Evolutionary conservation across 2,329 filamentous ascomycete genomes (phyloP).

Genomic region (Monilinia polystroma): DNA sequence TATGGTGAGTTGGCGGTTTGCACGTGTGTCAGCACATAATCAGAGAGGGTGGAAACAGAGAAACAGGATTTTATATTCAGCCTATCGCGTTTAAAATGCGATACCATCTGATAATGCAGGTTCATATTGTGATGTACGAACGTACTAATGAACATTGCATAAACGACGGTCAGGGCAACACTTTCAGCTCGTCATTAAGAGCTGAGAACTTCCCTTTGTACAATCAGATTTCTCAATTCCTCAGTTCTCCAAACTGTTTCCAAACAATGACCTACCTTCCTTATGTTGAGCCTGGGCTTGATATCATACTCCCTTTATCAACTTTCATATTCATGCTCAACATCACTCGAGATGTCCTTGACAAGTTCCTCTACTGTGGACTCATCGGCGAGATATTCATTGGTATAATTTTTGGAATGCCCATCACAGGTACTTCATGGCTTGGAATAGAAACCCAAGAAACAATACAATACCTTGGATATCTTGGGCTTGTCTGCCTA

Average conservation of each 20-base stretch:
- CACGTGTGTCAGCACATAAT: constrained; percentile 7
- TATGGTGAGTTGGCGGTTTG: not conserved
- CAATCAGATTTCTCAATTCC: not conserved
- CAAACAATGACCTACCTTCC: constrained; percentile 18
- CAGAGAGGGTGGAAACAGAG: not conserved
- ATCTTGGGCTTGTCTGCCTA: constrained; percentile 19
- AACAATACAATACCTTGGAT: constrained; percentile 20
- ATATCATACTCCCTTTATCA: constrained; percentile 14
- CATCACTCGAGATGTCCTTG: constrained; percentile 11
- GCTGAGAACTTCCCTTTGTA: too few species aligned
- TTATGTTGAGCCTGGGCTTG: constrained; percentile 18
- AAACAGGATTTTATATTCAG: not conserved
- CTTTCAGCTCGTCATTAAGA: not conserved
- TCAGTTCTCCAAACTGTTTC: not conserved
- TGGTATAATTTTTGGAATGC: constrained; percentile 14
- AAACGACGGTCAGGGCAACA: not conserved
- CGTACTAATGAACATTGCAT: constrained; percentile 2
- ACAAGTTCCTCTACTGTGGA: constrained; percentile 19
- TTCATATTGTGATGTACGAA: not conserved
- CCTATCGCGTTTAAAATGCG: not conserved
- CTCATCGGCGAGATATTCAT: constrained; percentile 21
- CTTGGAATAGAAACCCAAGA: constrained; percentile 8
- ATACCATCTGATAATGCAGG: not conserved
- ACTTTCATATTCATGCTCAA: constrained; percentile 18
- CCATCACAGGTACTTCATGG: constrained; percentile 9